Evolutionary conservation across 2,329 filamentous ascomycete genomes (phyloP).

Genomic region (Aspergillus costaricaensis): DNA sequence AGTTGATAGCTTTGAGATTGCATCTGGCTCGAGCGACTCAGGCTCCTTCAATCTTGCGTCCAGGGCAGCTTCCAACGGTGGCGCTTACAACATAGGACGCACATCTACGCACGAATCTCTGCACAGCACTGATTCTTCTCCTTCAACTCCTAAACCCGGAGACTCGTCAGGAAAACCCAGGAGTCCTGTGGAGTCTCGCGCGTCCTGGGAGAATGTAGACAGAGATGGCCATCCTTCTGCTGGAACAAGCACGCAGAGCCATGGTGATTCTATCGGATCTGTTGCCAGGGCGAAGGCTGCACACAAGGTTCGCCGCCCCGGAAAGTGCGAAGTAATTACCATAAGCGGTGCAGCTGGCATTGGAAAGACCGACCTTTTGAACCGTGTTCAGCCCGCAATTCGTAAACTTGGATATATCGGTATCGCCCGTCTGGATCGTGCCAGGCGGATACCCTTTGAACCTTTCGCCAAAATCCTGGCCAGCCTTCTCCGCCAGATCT

Average conservation of each 20-base stretch:
- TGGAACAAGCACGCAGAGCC: constrained; percentile 31
- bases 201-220: constrained; percentile 40
- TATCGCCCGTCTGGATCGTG: constrained; percentile 61
- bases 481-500: constrained; percentile 64
- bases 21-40: constrained; percentile 59
- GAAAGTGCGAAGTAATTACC: constrained; percentile 62
- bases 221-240: constrained; percentile 40
- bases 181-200: constrained; percentile 41
- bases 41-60: constrained; percentile 47
- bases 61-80: constrained; percentile 41
- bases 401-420: constrained; percentile 63
- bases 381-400: constrained; percentile 58
- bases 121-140: constrained; percentile 37
- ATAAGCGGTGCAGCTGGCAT: constrained; percentile 60
- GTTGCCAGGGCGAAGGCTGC: constrained; percentile 44
- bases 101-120: constrained; percentile 39
- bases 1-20: constrained; percentile 50
- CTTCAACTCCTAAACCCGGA: constrained; percentile 34
- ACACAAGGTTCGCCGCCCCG: constrained; percentile 53
- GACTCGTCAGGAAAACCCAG: constrained; percentile 32
- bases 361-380: constrained; percentile 63
- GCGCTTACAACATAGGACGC: constrained; percentile 30
- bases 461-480: constrained; percentile 62
- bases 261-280: constrained; percentile 34
- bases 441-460: constrained; percentile 62